Conservation (phyloP, 208 protist genomes). For the Leishmania martiniquensis region DNA sequence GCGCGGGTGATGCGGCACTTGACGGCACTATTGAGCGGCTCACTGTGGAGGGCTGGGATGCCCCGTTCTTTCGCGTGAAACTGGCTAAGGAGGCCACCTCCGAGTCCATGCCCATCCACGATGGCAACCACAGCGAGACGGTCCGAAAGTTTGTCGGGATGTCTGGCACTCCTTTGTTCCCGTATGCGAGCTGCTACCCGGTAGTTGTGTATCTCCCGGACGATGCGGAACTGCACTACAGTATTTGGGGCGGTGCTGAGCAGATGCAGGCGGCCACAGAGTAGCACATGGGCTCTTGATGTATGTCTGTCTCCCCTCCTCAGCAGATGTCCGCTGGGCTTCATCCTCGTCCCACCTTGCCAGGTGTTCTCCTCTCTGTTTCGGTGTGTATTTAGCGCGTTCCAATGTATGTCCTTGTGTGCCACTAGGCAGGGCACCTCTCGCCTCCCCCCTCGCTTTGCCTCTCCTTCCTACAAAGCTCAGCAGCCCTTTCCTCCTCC, state of each 20-base stretch:
- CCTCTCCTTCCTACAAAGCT: neutral
- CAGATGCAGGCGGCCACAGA: slow-evolving; percentile 29
- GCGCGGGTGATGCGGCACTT: slow-evolving; percentile 27
- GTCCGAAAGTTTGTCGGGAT: slow-evolving; percentile 49
- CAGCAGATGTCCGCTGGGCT: neutral
- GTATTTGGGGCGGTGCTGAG: slow-evolving; percentile 48
- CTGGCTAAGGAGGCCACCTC: slow-evolving; percentile 28
- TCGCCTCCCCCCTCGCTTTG: neutral
- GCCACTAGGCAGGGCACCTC: neutral
- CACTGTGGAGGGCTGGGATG: slow-evolving; percentile 29
- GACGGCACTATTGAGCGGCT: slow-evolving; percentile 32
- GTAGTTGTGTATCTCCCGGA: slow-evolving; percentile 72
- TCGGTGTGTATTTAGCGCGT: neutral
- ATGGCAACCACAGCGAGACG: slow-evolving; percentile 23
- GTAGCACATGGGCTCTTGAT: neutral
- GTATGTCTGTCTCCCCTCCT: neutral
- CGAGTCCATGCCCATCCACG: slow-evolving; percentile 21
- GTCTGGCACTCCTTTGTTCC: slow-evolving; percentile 33
- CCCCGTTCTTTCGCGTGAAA: slow-evolving; percentile 53
- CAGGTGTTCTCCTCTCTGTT: slow-evolving; percentile 6
- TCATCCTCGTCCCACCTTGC: neutral
- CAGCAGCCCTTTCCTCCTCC: neutral
- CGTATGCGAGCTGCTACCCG: slow-evolving; percentile 55
- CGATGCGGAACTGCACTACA: slow-evolving; percentile 64
- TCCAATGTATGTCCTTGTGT: neutral